phyloP scores from a whole-genome alignment of 441 rosid species.

The Jatropha podagrica region DNA sequence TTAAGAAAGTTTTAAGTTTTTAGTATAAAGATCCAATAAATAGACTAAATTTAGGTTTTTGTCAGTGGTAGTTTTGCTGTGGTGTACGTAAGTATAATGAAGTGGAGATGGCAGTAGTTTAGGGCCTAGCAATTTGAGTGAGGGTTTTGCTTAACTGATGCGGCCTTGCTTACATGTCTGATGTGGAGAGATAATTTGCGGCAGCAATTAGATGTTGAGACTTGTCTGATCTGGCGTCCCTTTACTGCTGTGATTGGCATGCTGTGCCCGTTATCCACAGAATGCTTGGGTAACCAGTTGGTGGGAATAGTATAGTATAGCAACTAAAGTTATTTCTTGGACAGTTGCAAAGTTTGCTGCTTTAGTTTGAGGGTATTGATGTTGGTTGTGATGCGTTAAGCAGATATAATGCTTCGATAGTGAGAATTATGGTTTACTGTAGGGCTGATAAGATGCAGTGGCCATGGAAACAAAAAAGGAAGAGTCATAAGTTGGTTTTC shows the following conservation, averaged over 20 bases:
- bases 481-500: background rate
- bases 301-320: background rate
- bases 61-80: background rate
- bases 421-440: background rate
- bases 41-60: background rate
- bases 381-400: background rate
- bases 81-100: background rate
- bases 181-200: background rate
- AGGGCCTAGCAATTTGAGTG: background rate
- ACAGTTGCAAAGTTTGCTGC: background rate
- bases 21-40: no score
- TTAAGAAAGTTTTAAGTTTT: background rate
- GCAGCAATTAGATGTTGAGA: background rate
- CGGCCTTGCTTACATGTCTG: background rate
- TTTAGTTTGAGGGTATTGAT: background rate
- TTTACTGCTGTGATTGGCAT: background rate
- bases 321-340: background rate
- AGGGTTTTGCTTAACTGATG: slow-evolving; percentile 1
- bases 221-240: background rate
- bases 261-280: background rate
- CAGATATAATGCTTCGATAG: background rate
- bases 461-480: background rate
- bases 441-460: background rate
- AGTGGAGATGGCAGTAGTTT: slow-evolving; percentile 2
- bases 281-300: background rate